phyloP scores from a whole-genome alignment of 805 yeast genomes.

The Pichia sporocuriosa region DNA sequence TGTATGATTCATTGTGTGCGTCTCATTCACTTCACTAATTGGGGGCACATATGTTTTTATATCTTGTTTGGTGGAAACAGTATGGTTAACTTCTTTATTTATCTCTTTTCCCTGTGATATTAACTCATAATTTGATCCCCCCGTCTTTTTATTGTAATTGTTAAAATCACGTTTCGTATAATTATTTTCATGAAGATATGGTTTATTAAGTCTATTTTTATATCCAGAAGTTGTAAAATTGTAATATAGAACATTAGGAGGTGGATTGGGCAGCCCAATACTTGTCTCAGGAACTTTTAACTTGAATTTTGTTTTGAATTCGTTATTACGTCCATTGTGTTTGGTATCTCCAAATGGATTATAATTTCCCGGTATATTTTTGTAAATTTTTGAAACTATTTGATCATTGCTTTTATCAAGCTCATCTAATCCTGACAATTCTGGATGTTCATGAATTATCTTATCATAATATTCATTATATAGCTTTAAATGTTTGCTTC shows the following conservation, averaged over 20 bases:
- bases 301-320: not conserved
- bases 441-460: constrained; percentile 16
- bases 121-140: too few relatives aligned
- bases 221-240: not conserved
- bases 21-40: too few relatives aligned
- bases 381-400: constrained; percentile 26
- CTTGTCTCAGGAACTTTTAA: constrained; percentile 12
- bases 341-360: not conserved
- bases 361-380: constrained; percentile 29
- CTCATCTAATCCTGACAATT: too few relatives aligned
- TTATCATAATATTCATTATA: constrained; percentile 72
- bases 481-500: constrained; percentile 65
- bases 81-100: not conserved
- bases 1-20: too few relatives aligned
- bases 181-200: not conserved
- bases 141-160: too few relatives aligned
- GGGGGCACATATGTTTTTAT: too few relatives aligned
- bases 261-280: constrained; percentile 31
- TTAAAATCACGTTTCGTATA: too few relatives aligned
- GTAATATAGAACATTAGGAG: constrained; percentile 24
- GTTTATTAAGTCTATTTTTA: not conserved
- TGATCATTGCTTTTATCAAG: not conserved
- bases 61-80: not conserved
- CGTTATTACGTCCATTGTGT: not conserved
- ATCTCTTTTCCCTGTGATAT: too few relatives aligned